A percentile compares a stretch with the other conserved stretches of the same genome.
phyloP scores from a whole-genome alignment of 1,284 basidiomycete genomes.

The Cryptococcus sp. region DNA sequence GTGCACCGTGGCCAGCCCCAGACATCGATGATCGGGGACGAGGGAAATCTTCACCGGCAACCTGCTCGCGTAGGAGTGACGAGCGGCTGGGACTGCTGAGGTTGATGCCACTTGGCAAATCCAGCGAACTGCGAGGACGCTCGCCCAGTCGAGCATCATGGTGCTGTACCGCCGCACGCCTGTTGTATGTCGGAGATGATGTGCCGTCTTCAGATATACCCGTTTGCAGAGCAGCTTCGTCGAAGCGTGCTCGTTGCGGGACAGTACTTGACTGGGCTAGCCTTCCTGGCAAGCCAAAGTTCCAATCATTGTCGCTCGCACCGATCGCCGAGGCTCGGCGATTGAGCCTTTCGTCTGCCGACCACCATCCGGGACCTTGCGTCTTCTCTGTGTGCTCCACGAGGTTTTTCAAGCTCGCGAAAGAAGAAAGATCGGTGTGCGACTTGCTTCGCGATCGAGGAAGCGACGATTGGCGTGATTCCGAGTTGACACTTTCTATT shows the following conservation, averaged over 20 bases:
- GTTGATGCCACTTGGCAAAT: not conserved
- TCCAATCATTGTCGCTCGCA: conserved; percentile 1
- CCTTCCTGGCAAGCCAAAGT: conserved; percentile 7
- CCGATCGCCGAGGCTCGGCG: not conserved
- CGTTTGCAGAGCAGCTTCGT: not conserved
- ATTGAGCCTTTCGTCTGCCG: conserved; percentile 11
- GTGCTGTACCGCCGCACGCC: not conserved
- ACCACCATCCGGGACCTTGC: conserved; percentile 34
- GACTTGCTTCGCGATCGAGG: conserved; percentile 21
- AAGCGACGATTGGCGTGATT: conserved; percentile 3
- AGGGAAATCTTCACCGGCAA: not conserved
- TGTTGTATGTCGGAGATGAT: not conserved
- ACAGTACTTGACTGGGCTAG: conserved; percentile 13
- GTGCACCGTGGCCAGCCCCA: not conserved
- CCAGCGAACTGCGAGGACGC: not conserved
- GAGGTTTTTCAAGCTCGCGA: conserved; percentile 17
- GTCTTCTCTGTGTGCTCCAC: conserved; percentile 24
- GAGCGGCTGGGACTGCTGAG: no score
- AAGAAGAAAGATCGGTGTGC: conserved; percentile 17
- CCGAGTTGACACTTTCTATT: no score
- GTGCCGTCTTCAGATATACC: not conserved
- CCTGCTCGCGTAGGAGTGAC: not conserved
- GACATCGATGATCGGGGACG: not conserved
- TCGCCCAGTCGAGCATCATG: not conserved
- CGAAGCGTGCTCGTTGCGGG: conserved; percentile 9